Percentiles rank a stretch among this genome's conserved stretches.
Conservation (phyloP, 257 asterid genomes). For the Echium plantagineum region DNA sequence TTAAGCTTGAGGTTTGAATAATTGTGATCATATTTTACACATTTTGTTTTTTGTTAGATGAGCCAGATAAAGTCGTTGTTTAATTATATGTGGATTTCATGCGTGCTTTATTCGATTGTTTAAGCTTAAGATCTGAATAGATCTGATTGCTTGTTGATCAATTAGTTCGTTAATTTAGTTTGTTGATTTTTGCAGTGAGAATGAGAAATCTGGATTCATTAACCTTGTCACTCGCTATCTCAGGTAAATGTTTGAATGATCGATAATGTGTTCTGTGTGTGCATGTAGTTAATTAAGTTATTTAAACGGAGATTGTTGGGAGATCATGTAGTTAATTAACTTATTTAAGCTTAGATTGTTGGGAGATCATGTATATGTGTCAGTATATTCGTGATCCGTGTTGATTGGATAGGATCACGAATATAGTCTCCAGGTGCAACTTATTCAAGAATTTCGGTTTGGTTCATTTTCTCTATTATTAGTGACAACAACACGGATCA, state of each 20-base stretch:
- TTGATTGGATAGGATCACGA: neutral
- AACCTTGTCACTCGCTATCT: conserved; percentile 60
- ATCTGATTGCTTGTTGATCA: neutral
- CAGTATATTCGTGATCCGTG: neutral
- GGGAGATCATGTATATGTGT: neutral
- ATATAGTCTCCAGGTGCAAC: too few relatives aligned
- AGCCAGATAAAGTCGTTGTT: too few relatives aligned
- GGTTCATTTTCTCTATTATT: too few relatives aligned
- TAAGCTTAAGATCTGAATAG: conserved; percentile 16
- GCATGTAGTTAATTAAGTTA: neutral
- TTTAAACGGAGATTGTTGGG: neutral
- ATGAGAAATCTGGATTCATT: conserved; percentile 57
- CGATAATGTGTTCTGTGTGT: neutral
- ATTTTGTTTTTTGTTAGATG: too few relatives aligned
- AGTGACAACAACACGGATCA: too few relatives aligned
- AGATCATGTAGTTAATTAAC: neutral
- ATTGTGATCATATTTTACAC: too few relatives aligned
- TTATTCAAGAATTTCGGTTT: too few relatives aligned
- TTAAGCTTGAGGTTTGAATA: neutral
- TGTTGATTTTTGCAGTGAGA: conserved; percentile 41
- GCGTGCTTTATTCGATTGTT: neutral
- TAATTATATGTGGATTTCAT: too few relatives aligned
- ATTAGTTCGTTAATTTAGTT: neutral
- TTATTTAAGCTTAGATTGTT: neutral
- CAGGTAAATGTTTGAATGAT: conserved; percentile 32